A percentile compares a stretch with the other conserved stretches of the same genome.
Evolutionary conservation across 345 rosid genomes (phyloP).

Genomic region (Nasturtium officinale): DNA sequence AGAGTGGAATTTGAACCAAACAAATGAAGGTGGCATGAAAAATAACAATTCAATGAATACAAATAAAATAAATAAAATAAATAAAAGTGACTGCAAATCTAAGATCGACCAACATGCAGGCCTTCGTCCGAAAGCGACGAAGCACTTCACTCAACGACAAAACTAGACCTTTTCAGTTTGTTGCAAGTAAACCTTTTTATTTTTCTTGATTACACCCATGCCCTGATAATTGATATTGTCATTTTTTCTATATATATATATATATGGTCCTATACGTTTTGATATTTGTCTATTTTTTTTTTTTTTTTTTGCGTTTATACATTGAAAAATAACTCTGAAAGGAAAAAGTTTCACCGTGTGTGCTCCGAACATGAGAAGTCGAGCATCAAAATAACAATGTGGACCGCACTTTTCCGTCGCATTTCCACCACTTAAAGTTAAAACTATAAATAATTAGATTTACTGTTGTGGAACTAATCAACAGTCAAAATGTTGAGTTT

Average conservation of each 20-base stretch:
- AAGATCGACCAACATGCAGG: conserved; percentile 40
- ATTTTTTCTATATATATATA: too few relatives aligned
- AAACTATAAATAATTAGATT: too few relatives aligned
- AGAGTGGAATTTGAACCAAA: neutral
- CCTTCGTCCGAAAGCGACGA: conserved; percentile 39
- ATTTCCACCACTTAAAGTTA: conserved; percentile 22
- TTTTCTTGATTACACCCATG: neutral
- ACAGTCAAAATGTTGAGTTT: conserved; percentile 35
- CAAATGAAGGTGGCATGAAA: neutral
- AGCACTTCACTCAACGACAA: conserved; percentile 37
- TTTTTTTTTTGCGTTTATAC: too few relatives aligned
- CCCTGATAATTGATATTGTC: neutral
- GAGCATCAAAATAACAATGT: conserved; percentile 28
- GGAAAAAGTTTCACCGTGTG: conserved; percentile 2
- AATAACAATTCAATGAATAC: conserved; percentile 32
- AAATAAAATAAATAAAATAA: neutral
- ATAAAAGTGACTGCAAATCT: too few relatives aligned
- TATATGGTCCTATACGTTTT: neutral
- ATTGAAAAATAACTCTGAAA: neutral
- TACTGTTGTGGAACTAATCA: conserved; percentile 34
- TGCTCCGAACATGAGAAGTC: conserved; percentile 11
- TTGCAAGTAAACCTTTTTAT: neutral
- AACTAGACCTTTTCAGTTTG: neutral
- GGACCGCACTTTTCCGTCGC: conserved; percentile 33
- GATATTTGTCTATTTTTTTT: too few relatives aligned